A percentile compares a stretch with the other conserved stretches of the same genome.
These are phyloP conservation scores for Phialophora macrospora DNA, from an alignment of 2,329 filamentous ascomycete genomes.

Conservation along the genomic window DNA sequence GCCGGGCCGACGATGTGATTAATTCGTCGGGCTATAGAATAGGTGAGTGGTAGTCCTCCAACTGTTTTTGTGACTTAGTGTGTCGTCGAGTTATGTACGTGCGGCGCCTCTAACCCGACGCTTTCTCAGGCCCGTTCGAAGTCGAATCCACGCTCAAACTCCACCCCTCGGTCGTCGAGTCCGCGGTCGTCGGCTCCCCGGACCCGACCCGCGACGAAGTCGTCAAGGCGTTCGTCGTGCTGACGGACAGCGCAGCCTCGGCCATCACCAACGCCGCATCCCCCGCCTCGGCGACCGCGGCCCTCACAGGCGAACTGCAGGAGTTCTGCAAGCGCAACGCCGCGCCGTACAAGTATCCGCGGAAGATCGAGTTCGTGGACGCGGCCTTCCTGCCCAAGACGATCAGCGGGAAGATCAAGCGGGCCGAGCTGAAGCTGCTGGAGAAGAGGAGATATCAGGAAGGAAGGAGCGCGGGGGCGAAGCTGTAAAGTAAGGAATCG, in stretches of 20 bases:
- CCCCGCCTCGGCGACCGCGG: constrained; percentile 3
- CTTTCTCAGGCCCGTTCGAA: constrained; percentile 46
- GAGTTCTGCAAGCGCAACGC: constrained; percentile 49
- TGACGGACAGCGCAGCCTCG: constrained; percentile 35
- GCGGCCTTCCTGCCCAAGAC: constrained; percentile 48
- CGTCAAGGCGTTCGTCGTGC: constrained; percentile 50
- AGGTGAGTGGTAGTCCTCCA: constrained; percentile 32
- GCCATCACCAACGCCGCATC: constrained; percentile 9
- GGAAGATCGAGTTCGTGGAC: constrained; percentile 49
- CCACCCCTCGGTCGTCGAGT: constrained; percentile 48
- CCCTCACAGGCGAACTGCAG: constrained; percentile 46
- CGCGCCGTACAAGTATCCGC: constrained; percentile 51
- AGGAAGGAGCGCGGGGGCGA: constrained; percentile 16
- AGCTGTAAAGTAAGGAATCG: constrained; percentile 22
- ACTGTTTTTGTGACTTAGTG: too few species aligned
- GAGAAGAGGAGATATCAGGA: constrained; percentile 42
- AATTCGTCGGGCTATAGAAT: constrained; percentile 49
- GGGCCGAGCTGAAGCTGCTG: constrained; percentile 47
- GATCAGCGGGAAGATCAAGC: constrained; percentile 47
- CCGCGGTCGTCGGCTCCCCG: constrained; percentile 49
- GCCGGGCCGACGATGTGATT: constrained; percentile 48
- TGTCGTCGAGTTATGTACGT: too few species aligned
- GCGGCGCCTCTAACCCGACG: not conserved
- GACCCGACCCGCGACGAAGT: constrained; percentile 47
- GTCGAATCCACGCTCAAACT: constrained; percentile 50